These are phyloP conservation scores for Epichloe baconii DNA, from an alignment of 2,329 filamentous ascomycete genomes.

Conservation along the genomic window DNA sequence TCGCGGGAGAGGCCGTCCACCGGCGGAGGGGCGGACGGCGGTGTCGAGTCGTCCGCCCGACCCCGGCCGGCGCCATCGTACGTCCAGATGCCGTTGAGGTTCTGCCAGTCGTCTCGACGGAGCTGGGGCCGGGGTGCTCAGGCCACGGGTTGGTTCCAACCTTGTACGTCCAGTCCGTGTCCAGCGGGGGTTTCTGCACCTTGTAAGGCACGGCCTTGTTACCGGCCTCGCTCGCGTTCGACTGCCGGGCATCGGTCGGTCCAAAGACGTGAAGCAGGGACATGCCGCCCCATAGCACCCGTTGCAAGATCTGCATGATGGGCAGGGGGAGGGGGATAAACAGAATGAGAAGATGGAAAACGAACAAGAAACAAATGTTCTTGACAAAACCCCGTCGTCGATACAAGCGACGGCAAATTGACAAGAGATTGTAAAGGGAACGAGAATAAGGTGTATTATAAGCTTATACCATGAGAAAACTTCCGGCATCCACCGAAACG, in stretches of 20 bases:
- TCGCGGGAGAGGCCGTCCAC: conserved; percentile 21
- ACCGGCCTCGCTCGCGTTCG: not conserved
- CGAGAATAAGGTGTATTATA: too few relatives aligned
- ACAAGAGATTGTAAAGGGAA: too few relatives aligned
- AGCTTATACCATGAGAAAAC: too few relatives aligned
- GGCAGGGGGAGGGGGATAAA: too few relatives aligned
- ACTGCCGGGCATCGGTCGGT: not conserved
- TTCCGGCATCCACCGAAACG: too few relatives aligned
- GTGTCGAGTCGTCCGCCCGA: conserved; percentile 5
- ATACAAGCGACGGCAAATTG: too few relatives aligned
- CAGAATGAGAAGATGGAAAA: too few relatives aligned
- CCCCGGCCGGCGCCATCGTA: conserved; percentile 25
- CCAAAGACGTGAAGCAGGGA: not conserved
- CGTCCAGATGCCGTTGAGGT: conserved; percentile 46
- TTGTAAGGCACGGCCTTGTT: conserved; percentile 17
- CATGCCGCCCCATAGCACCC: not conserved
- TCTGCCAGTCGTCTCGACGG: conserved; percentile 39
- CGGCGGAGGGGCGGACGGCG: conserved; percentile 6
- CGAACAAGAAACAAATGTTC: too few relatives aligned
- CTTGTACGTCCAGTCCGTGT: conserved; percentile 38
- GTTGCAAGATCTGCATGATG: conserved; percentile 2
- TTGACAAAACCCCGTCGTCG: too few relatives aligned
- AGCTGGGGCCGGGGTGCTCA: conserved; percentile 44
- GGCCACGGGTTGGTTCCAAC: conserved; percentile 43
- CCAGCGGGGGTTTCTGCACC: conserved; percentile 29